Percentiles rank a stretch among this genome's conserved stretches.
phyloP scores from a whole-genome alignment of 805 yeast species.

The Candida nemodendra region DNA sequence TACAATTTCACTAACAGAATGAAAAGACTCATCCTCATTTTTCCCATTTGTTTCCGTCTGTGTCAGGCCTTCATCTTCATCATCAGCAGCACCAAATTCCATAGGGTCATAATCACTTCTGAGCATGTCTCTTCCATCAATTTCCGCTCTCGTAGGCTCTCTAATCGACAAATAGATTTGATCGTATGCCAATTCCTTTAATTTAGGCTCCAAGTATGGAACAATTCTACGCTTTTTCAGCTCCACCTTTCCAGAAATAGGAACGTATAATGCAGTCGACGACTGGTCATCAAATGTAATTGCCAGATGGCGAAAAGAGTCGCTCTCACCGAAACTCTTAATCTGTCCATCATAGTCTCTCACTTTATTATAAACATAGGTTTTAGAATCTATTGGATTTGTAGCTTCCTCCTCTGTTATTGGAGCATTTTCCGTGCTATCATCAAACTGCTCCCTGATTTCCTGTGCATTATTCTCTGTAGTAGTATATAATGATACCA shows the following conservation, averaged over 20 bases:
- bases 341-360: slow-evolving; percentile 80
- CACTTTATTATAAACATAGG: slow-evolving; percentile 57
- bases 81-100: slow-evolving; percentile 67
- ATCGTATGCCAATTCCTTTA: slow-evolving; percentile 58
- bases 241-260: slow-evolving; percentile 73
- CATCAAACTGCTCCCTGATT: slow-evolving; percentile 43
- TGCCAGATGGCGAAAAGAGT: slow-evolving; percentile 60
- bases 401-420: slow-evolving; percentile 46
- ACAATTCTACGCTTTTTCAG: slow-evolving; percentile 83
- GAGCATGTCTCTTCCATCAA: slow-evolving; percentile 60
- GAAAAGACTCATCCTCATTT: too few species aligned
- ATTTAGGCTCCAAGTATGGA: slow-evolving; percentile 51
- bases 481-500: slow-evolving; percentile 70
- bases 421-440: slow-evolving; percentile 48
- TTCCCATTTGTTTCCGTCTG: too few species aligned
- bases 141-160: slow-evolving; percentile 71
- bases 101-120: slow-evolving; percentile 78
- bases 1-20: too few species aligned
- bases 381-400: slow-evolving; percentile 35
- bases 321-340: slow-evolving; percentile 41
- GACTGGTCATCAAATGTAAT: slow-evolving; percentile 58
- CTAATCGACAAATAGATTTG: slow-evolving; percentile 60
- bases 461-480: slow-evolving; percentile 40
- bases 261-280: slow-evolving; percentile 68
- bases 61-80: slow-evolving; percentile 44